Percentiles rank a stretch among this genome's conserved stretches.
Evolutionary conservation across 345 rosid genomes (phyloP).

Genomic region (Eucalyptus caleyi): DNA sequence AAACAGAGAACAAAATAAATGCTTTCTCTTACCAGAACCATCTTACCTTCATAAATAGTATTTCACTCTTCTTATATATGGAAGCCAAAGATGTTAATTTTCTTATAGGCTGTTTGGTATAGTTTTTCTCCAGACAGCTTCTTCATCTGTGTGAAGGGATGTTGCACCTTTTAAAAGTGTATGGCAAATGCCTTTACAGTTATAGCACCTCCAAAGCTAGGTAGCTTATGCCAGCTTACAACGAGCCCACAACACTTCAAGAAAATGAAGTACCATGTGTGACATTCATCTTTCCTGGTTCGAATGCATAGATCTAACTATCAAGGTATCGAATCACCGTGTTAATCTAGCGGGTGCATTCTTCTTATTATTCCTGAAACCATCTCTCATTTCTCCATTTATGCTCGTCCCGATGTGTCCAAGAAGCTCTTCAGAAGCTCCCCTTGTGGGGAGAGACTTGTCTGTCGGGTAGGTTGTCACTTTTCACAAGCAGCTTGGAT

Average conservation of each 20-base stretch:
- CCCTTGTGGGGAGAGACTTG: neutral
- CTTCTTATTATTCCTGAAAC: neutral
- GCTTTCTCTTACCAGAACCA: neutral
- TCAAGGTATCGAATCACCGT: neutral
- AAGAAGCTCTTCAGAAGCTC: neutral
- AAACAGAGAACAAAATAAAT: neutral
- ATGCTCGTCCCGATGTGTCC: neutral
- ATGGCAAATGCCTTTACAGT: neutral
- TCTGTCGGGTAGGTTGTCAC: neutral
- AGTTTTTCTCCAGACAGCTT: neutral
- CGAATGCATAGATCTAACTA: neutral
- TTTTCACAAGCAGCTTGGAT: neutral
- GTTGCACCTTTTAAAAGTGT: neutral
- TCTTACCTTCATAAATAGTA: neutral
- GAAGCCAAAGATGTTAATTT: neutral
- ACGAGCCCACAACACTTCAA: neutral
- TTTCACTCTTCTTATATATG: neutral
- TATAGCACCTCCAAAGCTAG: neutral
- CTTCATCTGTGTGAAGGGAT: neutral
- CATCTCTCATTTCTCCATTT: neutral
- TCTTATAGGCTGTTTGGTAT: neutral
- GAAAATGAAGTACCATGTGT: neutral
- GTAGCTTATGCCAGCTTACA: neutral
- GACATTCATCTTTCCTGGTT: neutral
- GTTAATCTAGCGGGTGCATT: neutral